These are phyloP conservation scores for Plantago elongata DNA, from an alignment of 257 asterid species.

Conservation along the genomic window DNA sequence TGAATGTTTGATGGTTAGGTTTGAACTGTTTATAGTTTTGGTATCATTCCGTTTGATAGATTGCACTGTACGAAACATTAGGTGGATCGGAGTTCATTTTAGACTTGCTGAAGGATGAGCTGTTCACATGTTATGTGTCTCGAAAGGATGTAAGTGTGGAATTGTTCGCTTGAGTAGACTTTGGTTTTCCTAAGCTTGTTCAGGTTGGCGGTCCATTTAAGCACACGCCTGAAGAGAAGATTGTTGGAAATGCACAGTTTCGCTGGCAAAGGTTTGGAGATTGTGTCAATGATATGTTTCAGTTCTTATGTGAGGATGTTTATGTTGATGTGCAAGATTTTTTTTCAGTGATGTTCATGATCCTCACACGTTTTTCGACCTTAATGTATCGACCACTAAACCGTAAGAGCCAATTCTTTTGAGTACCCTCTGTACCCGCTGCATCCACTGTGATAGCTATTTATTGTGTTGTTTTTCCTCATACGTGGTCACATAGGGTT, in stretches of 20 bases:
- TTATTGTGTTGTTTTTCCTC: slow-evolving; percentile 3
- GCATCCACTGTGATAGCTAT: not conserved
- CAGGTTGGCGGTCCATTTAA: slow-evolving; percentile 80
- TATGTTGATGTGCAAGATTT: slow-evolving; percentile 17
- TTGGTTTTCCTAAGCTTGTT: slow-evolving; percentile 53
- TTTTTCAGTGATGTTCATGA: slow-evolving; percentile 65
- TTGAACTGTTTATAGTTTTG: too few species aligned
- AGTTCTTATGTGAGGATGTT: slow-evolving; percentile 15
- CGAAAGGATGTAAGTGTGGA: too few species aligned
- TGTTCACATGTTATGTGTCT: too few species aligned
- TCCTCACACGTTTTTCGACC: slow-evolving; percentile 76
- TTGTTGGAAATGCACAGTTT: slow-evolving; percentile 79
- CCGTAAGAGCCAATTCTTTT: slow-evolving; percentile 55
- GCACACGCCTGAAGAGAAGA: slow-evolving; percentile 56
- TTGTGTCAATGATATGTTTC: slow-evolving; percentile 5
- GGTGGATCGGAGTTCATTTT: too few species aligned
- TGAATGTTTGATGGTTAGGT: too few species aligned
- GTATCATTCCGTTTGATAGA: too few species aligned
- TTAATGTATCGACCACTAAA: slow-evolving; percentile 72
- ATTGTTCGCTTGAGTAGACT: not conserved
- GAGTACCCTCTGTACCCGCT: slow-evolving; percentile 12
- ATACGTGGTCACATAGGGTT: slow-evolving; percentile 36
- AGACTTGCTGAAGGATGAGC: too few species aligned
- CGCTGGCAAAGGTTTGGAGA: slow-evolving; percentile 88
- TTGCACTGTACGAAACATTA: too few species aligned